Evolutionary conservation across 2,329 filamentous ascomycete genomes (phyloP).

Genomic region (Epicoccum nigrum): DNA sequence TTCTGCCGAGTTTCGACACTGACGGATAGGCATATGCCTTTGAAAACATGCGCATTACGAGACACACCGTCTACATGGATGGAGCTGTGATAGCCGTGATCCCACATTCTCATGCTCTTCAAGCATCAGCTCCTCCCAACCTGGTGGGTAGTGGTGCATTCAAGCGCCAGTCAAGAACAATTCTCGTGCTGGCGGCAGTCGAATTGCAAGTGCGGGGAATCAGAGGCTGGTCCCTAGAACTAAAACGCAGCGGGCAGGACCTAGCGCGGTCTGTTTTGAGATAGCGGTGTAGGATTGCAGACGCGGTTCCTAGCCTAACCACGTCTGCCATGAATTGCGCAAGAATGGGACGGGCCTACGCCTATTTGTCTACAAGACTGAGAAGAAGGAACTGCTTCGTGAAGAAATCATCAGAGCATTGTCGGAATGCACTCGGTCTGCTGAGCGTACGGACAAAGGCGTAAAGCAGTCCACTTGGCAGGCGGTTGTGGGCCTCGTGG

Average conservation of each 20-base stretch:
- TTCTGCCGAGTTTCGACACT: no score
- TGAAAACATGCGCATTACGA: no score
- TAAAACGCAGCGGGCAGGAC: conserved; percentile 12
- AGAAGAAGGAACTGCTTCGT: neutral
- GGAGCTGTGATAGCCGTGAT: neutral
- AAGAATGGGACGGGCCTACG: conserved; percentile 16
- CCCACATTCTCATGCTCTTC: neutral
- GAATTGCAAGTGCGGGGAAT: conserved; percentile 17
- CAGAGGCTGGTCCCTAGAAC: conserved; percentile 17
- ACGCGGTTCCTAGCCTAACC: conserved; percentile 29
- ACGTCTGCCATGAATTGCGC: conserved; percentile 24
- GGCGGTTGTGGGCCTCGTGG: conserved; percentile 3
- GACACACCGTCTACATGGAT: neutral
- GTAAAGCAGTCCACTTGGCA: conserved; percentile 3
- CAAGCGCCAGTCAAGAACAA: conserved; percentile 2
- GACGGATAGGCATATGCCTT: no score
- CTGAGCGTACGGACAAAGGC: conserved; percentile 9
- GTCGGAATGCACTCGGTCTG: conserved; percentile 13
- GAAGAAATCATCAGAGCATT: neutral
- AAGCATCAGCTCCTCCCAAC: no score
- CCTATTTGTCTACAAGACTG: conserved; percentile 1
- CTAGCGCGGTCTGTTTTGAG: conserved; percentile 16
- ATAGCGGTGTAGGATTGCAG: conserved; percentile 22
- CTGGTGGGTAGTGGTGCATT: no score
- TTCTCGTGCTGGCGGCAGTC: conserved; percentile 18